Evolutionary conservation across 768 basidiomycete genomes (phyloP), one percentile per base, ranked within the genome.

Genomic region (Boletus rubropictus): DNA sequence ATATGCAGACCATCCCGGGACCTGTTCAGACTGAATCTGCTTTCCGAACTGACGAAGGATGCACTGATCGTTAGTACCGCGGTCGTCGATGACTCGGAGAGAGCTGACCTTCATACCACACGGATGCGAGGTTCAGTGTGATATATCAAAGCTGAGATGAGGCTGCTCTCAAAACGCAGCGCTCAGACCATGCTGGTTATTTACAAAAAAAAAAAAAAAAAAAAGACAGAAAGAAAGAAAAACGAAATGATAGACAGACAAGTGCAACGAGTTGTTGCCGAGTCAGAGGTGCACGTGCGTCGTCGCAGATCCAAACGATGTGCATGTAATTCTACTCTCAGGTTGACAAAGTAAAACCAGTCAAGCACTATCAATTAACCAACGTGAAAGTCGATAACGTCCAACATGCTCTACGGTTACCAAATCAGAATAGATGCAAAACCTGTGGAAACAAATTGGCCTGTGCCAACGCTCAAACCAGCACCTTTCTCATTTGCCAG

Each of bases 1-100:
- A 73, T 89, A 90, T 35, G 75, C 65, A 24, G 89, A 90, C 95
- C 95, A 99, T 72, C 94, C 95, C 42, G 95, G 93, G 45, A 97
- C 84, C 73, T 96, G 92, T 66, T 95, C 88, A 25, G 87, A 82
- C 68, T 92, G 93, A 52, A 99, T 92, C 51, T 91, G 87, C 75
- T 99, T 99, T 59, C 96, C 96, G 68, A 99, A 99, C 94, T 98
- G 63, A 34, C 45, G 4, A 22, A n/a, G 31, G n/a, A 39, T n/a
- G 44, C 18, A 46, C 36, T 18, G 37, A 20, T 31, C 15, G 15
- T 32, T 14, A 31, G 24, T 14, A 12, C 31, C 21, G 40, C 9
- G 37, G 22, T 28, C 12, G 25, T 12, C n/a, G 7, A 31, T 12
- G 42, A 34, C 15, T 24, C 21, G 11, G 51, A 44, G 35, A 24